Conservation (phyloP, 768 basidiomycete species). For the Russula sp. region DNA sequence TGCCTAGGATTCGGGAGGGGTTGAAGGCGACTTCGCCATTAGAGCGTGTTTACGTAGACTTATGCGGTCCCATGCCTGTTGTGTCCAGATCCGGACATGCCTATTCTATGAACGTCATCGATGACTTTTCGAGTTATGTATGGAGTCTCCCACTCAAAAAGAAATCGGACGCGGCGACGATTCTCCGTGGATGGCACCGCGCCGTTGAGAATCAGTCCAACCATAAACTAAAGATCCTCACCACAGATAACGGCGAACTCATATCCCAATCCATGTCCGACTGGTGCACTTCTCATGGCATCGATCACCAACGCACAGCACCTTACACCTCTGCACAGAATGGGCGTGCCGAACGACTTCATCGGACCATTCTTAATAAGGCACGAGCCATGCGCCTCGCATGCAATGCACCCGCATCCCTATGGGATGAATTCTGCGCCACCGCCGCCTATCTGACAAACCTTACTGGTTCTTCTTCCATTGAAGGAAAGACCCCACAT, state of each 20-base stretch:
- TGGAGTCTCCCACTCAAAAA: neutral
- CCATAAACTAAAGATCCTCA: neutral
- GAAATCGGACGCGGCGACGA: accelerated
- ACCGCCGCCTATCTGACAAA: neutral
- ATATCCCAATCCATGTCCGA: neutral
- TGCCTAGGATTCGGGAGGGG: no score
- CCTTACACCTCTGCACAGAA: no score
- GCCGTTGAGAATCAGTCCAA: neutral
- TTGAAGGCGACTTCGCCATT: no score
- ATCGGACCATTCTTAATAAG: no score
- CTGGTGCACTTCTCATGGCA: neutral
- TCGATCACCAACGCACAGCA: neutral
- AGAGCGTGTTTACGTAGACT: no score
- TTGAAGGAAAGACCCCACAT: neutral
- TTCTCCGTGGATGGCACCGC: neutral
- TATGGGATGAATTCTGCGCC: neutral
- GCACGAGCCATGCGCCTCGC: neutral
- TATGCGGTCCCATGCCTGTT: neutral
- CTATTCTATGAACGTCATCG: neutral
- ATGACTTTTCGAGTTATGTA: neutral
- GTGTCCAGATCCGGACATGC: neutral
- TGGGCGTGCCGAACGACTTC: no score
- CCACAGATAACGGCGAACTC: neutral
- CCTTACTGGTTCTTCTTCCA: neutral
- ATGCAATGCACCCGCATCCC: neutral